Evolutionary conservation across 83 land plant genomes (phyloP).

Genomic region (Thuja plicata): DNA sequence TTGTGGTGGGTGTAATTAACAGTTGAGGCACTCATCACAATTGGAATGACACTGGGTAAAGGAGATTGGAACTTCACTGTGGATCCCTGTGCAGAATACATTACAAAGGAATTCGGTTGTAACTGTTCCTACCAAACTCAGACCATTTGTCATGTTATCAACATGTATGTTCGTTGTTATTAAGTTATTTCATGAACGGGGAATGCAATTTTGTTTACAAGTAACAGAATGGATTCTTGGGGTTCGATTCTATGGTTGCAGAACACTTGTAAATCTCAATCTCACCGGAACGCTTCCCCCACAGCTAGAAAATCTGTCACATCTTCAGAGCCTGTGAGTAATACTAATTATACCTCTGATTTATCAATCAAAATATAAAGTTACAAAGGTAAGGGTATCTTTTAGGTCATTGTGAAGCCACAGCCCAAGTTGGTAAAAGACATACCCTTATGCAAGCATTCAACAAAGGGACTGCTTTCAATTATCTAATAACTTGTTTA

Average conservation of each 20-base stretch:
- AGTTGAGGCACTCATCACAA: constrained; percentile 25
- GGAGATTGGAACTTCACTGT: constrained; percentile 38
- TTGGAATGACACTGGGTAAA: constrained; percentile 25
- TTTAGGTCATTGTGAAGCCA: too few relatives aligned
- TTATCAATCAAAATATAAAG: not conserved
- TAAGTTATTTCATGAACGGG: not conserved
- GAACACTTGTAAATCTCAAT: constrained; percentile 34
- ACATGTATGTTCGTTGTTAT: constrained; percentile 21
- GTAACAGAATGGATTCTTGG: not conserved
- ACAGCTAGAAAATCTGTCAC: constrained; percentile 37
- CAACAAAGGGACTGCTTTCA: too few relatives aligned
- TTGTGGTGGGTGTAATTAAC: not conserved
- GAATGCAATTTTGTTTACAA: not conserved
- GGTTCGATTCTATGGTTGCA: not conserved
- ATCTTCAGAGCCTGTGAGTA: constrained; percentile 26
- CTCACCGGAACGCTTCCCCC: constrained; percentile 39
- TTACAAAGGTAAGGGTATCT: too few relatives aligned
- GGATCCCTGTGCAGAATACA: constrained; percentile 30
- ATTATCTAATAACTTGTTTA: too few relatives aligned
- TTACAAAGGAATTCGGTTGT: constrained; percentile 12
- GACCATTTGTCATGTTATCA: constrained; percentile 26
- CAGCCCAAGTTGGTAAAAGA: too few relatives aligned
- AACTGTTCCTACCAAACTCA: constrained; percentile 17
- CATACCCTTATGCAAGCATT: too few relatives aligned
- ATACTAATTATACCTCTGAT: not conserved